Evolutionary conservation across 139 green algal species (phyloP).

Genomic region (Parachlorella kessleri): DNA sequence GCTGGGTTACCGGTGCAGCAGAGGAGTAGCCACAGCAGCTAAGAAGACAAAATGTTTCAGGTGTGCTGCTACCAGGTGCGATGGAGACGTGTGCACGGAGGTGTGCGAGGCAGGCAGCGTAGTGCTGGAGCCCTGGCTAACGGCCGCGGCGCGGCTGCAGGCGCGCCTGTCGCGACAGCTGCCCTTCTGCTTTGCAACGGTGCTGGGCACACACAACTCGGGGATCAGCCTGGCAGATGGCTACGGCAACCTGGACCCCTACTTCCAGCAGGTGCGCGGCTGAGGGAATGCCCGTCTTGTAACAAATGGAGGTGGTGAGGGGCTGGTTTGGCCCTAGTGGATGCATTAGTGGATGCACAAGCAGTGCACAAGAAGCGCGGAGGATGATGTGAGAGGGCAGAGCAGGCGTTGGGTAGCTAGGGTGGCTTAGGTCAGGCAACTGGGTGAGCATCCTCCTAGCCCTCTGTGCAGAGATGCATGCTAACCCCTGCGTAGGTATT

Average conservation of each 20-base stretch:
- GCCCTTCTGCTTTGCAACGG: constrained; percentile 51
- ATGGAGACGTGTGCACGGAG: constrained; percentile 52
- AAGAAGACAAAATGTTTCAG: background rate
- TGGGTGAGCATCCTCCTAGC: no score
- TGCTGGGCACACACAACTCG: constrained; percentile 78
- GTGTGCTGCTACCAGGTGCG: constrained; percentile 47
- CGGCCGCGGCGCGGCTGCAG: constrained; percentile 48
- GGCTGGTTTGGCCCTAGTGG: no score
- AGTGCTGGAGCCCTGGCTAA: constrained; percentile 55
- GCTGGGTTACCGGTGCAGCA: no score
- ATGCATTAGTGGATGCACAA: no score
- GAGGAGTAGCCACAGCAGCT: background rate
- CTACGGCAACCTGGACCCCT: constrained; percentile 72
- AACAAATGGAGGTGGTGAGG: no score
- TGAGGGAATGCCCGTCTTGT: no score
- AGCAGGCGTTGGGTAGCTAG: no score
- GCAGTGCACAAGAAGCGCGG: no score
- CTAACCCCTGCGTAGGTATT: no score
- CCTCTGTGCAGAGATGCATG: no score
- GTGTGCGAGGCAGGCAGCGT: constrained; percentile 69
- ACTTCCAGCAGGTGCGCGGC: constrained; percentile 45
- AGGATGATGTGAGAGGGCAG: no score
- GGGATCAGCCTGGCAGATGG: constrained; percentile 78
- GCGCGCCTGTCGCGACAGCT: constrained; percentile 39
- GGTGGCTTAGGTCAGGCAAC: no score